Base-by-base conservation (phyloP, 1,284 basidiomycete genomes). In the Trametes polyzona region DNA sequence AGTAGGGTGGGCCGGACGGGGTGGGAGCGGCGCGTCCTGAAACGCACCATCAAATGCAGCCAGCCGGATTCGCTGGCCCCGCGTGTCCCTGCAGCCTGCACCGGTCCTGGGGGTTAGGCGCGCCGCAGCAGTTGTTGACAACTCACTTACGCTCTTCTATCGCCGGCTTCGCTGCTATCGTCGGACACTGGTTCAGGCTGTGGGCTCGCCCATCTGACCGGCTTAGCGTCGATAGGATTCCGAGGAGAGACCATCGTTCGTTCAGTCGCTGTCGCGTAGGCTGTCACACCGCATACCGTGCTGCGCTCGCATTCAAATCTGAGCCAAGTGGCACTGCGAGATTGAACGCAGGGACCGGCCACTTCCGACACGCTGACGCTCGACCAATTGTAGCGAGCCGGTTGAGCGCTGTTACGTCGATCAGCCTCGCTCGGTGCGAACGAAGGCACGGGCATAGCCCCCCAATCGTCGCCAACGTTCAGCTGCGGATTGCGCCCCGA, bases 31-130 rank as follows among this genome's bases (percentile, higher is more conserved):
- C 26, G 27, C 41, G 24, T 23, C 29, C 46, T 27, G 55, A 52
- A 48, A 48, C 46, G 57, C 52, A 24, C 44, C 49, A 62, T 55
- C 55, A 57, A 59, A 62, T 42, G 30, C 24, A 41, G 19, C 40
- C 35, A n/a, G 19, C 29, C 35, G 32, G 48, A 43, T 57, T 59
- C 48, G 55, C 44, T 23, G 19, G 35, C 35, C 24, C n/a, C 47
- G 35, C 47, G 24, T 24, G 44, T 12, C 35, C 47, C 35, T 39
- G 36, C 37, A 47, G 17, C 26, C 41, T 24, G 16, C 33, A 19
- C 27, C 10, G 11, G 7, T 6, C 9, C 26, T 9, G 23, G 39
- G 4, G n/a, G n/a, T 16, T 17, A 48, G 50, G 24, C 56, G 51
- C 40, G 29, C 26, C 57, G 57, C 57, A 58, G 57, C 52, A 54